These are phyloP conservation scores for Furcasterigmium furcatum DNA, from an alignment of 2,329 filamentous ascomycete genomes.

Conservation along the genomic window DNA sequence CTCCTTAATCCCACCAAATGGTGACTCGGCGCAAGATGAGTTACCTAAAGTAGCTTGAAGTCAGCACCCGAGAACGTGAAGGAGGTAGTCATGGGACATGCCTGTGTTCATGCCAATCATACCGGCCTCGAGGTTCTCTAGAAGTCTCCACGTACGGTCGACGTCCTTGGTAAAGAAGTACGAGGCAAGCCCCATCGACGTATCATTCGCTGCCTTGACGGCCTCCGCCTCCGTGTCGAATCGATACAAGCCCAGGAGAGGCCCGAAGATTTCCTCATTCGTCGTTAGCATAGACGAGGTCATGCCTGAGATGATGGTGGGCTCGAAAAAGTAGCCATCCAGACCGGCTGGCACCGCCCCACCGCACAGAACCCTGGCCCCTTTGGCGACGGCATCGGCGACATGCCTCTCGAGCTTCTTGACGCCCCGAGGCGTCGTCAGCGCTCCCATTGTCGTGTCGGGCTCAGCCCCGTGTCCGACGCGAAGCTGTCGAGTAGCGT, in stretches of 20 bases:
- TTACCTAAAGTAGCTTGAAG: background rate
- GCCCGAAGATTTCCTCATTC: constrained; percentile 73
- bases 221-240: constrained; percentile 72
- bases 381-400: constrained; percentile 60
- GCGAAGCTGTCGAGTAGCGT: constrained; percentile 10
- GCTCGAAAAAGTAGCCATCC: constrained; percentile 65
- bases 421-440: constrained; percentile 27
- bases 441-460: constrained; percentile 27
- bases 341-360: constrained; percentile 37
- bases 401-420: constrained; percentile 48
- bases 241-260: constrained; percentile 66
- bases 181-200: constrained; percentile 69
- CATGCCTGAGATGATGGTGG: constrained; percentile 68
- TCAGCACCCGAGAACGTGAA: background rate
- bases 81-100: background rate
- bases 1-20: constrained; percentile 46
- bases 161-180: constrained; percentile 64
- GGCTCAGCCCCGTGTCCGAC: constrained; percentile 18
- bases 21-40: constrained; percentile 35
- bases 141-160: constrained; percentile 34
- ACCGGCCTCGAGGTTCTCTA: constrained; percentile 55
- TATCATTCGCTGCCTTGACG: constrained; percentile 61
- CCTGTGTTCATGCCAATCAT: constrained; percentile 66
- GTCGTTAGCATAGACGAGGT: constrained; percentile 63
- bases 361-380: constrained; percentile 57